Conservation (phyloP, 495 filamentous ascomycete genomes). For the Glonium stellatum region DNA sequence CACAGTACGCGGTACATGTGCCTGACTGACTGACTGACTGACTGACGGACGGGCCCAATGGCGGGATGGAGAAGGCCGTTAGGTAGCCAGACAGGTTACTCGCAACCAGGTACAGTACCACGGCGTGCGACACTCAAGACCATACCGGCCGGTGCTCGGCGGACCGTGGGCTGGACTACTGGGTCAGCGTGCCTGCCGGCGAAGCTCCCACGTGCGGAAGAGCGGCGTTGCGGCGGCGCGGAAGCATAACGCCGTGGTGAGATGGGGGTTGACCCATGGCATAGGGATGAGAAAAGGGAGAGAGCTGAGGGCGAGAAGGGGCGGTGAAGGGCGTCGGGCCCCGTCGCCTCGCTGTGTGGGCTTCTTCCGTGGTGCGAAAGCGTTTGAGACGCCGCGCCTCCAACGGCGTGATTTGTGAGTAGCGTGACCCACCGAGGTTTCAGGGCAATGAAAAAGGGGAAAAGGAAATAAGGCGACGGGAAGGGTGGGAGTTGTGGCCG, state of each 20-base stretch:
- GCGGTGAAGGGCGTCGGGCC: neutral
- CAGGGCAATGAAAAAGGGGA: neutral
- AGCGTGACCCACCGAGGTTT: neutral
- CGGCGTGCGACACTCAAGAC: no score
- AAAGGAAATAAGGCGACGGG: neutral
- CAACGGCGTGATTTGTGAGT: neutral
- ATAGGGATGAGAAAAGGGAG: no score
- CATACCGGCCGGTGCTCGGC: no score
- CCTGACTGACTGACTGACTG: no score
- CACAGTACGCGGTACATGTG: no score
- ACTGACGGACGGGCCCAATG: no score
- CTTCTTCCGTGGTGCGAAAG: neutral
- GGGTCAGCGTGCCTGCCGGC: neutral
- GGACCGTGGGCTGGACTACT: neutral
- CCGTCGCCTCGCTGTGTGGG: neutral
- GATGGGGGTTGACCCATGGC: neutral
- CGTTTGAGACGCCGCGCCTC: neutral
- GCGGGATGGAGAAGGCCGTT: no score
- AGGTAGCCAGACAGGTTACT: no score
- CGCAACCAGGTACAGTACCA: no score
- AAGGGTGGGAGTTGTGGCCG: neutral
- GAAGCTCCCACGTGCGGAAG: neutral
- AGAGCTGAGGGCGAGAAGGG: neutral
- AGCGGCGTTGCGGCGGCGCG: neutral
- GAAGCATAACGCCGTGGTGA: neutral